Evolutionary conservation across 2,329 filamentous ascomycete genomes (phyloP).

Genomic region (Eurotiales sp.): DNA sequence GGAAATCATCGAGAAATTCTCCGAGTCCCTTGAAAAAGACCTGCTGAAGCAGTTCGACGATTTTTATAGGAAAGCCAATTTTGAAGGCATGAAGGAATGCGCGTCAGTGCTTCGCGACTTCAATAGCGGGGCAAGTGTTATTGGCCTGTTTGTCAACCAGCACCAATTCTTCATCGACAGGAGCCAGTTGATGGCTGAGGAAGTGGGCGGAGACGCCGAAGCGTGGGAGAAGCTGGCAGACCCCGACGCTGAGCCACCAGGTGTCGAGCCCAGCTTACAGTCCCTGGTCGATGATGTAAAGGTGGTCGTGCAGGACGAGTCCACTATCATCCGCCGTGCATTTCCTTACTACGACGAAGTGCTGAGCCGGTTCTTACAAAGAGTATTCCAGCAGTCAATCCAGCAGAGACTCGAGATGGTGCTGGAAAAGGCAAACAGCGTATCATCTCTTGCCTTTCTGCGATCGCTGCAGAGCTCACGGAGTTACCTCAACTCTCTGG

Average conservation of each 20-base stretch:
- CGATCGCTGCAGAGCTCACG: conserved; percentile 86
- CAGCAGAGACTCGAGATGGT: conserved; percentile 96
- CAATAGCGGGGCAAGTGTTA: conserved; percentile 91
- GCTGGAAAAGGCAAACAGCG: conserved; percentile 84
- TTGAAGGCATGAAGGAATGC: conserved; percentile 97
- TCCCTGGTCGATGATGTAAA: conserved; percentile 90
- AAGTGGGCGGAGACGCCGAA: conserved; percentile 59
- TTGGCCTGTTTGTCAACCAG: conserved; percentile 95
- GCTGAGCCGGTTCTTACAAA: conserved; percentile 84
- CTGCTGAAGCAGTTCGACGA: conserved; percentile 94
- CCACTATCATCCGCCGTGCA: conserved; percentile 90
- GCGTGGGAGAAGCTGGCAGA: conserved; percentile 91
- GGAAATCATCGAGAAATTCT: conserved; percentile 93
- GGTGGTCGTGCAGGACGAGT: conserved; percentile 94
- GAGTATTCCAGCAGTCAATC: conserved; percentile 96
- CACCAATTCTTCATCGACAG: conserved; percentile 99
- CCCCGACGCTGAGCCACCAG: conserved; percentile 85
- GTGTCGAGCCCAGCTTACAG: conserved; percentile 87
- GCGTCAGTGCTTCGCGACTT: conserved; percentile 92
- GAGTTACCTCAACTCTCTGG: conserved; percentile 78
- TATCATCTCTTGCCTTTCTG: conserved; percentile 88
- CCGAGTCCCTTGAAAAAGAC: conserved; percentile 92
- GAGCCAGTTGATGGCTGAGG: conserved; percentile 84
- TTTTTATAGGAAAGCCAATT: conserved; percentile 91
- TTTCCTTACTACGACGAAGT: conserved; percentile 97